phyloP scores from a whole-genome alignment of 2,329 filamentous ascomycete genomes.

The Septoria petroselini region DNA sequence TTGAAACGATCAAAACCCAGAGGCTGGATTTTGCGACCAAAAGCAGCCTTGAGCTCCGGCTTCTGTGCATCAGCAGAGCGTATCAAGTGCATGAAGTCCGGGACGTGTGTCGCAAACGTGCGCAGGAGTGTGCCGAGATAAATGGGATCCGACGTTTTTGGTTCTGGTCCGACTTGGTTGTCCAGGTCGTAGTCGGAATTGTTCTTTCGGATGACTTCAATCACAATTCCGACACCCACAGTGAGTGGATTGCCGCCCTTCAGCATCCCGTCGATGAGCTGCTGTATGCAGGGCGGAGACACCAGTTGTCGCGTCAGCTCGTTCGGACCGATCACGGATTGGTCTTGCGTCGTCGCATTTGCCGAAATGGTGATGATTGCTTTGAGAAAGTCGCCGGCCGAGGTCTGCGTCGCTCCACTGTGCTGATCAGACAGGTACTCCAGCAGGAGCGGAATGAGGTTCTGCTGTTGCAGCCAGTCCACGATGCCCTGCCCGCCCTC shows the following conservation, averaged over 20 bases:
- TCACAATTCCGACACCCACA: constrained; percentile 93
- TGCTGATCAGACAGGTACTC: constrained; percentile 83
- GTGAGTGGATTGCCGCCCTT: constrained; percentile 89
- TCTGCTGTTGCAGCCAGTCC: constrained; percentile 90
- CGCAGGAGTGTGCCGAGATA: constrained; percentile 88
- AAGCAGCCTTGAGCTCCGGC: constrained; percentile 77
- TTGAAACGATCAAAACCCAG: constrained; percentile 98
- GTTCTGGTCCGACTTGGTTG: constrained; percentile 74
- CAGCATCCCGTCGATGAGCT: constrained; percentile 88
- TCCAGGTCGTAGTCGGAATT: constrained; percentile 98
- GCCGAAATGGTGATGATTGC: constrained; percentile 98
- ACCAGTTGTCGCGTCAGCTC: constrained; percentile 93
- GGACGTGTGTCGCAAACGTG: constrained; percentile 84
- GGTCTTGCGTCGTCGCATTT: constrained; percentile 95
- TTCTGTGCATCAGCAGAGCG: constrained; percentile 72
- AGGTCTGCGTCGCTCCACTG: constrained; percentile 87
- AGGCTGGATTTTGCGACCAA: constrained; percentile 86
- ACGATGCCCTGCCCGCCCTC: constrained; percentile 90
- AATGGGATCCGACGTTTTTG: constrained; percentile 86
- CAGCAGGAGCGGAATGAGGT: constrained; percentile 81
- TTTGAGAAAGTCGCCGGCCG: constrained; percentile 95
- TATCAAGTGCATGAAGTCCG: constrained; percentile 89
- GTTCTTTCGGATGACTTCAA: constrained; percentile 98
- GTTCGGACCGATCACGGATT: constrained; percentile 98
- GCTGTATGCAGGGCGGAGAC: constrained; percentile 76